phyloP scores from a whole-genome alignment of 148 eudicot genomes.

The Bassia scoparia region DNA sequence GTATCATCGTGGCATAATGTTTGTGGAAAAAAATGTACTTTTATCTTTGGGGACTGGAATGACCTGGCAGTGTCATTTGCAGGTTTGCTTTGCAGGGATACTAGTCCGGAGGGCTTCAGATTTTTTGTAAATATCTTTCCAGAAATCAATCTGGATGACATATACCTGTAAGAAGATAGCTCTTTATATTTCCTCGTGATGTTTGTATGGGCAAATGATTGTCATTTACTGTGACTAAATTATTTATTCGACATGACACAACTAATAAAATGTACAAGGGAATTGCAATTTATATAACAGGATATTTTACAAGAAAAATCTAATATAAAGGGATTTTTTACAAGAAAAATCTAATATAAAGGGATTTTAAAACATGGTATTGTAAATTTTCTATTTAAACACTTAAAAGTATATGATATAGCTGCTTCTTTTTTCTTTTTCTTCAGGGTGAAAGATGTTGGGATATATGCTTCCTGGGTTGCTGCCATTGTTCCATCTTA shows the following conservation, averaged over 20 bases:
- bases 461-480: slow-evolving; percentile 61
- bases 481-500: slow-evolving; percentile 11
- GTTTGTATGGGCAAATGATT: not conserved
- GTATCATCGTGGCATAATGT: slow-evolving; percentile 23
- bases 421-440: not conserved
- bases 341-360: not conserved
- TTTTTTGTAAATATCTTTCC: slow-evolving; percentile 78
- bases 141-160: slow-evolving; percentile 58
- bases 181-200: not conserved
- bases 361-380: not conserved
- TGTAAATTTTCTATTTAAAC: not conserved
- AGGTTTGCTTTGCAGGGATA: slow-evolving; percentile 94
- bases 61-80: slow-evolving; percentile 28
- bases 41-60: slow-evolving; percentile 10
- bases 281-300: not conserved
- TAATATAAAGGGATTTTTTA: too few relatives aligned
- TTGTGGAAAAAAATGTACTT: not conserved
- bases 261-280: not conserved
- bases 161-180: slow-evolving; percentile 68
- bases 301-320: not conserved
- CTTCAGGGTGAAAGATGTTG: slow-evolving; percentile 54
- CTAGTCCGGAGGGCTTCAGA: slow-evolving; percentile 94
- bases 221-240: not conserved
- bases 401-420: not conserved
- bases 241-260: not conserved